Base-by-base conservation (phyloP, 1,139 yeast species). In the Yamadazyma jaroonii region DNA sequence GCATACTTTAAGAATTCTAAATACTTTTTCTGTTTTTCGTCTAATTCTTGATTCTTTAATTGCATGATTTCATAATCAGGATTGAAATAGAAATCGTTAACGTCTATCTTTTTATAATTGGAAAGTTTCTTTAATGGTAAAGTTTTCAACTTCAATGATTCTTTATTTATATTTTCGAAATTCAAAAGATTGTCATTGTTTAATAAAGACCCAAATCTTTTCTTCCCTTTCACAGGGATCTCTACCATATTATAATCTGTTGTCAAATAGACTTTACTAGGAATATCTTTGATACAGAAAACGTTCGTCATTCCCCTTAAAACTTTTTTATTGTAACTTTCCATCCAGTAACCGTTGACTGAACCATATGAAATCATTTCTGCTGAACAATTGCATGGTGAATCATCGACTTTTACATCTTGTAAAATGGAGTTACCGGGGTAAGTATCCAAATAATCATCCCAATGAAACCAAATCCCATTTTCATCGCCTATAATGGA, bases 381-480 rank as follows among this genome's bases (percentile, higher is more conserved):
- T 10, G 37, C 31, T 29, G 56, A 61, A 42, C 72, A 66, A 20
- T 40, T 26, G 9, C 64, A 65, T 4, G 49, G 52, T 9, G 37
- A 44, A 3, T 36, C 25, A 3, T 41, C 36, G 4, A 32, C 8
- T 25, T 64, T 49, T 33, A 49, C 54, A 7, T 40, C 35, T 10
- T 46, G 45, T 20, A 67, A 44, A 5, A 58, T 39, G 9, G 46
- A 26, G 33, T 61, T 44, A 2, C 54, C 70, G 3, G 61, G 57
- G 20, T 51, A 43, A 34, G 62, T 46, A 43, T 66, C 73, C 10
- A 64, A 57, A 67, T 71, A 67, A 47, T 67, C 72, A 42, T 67
- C 73, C 74, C 74, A 67, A 47, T 67, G 74, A 50, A 67, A 67
- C 39, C 41, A 47, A 10, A 64, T 47, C 6, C 65, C 68, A 6